These are phyloP conservation scores for Fragaria nilgerrensis DNA, from an alignment of 306 rosid genomes.

Conservation along the genomic window DNA sequence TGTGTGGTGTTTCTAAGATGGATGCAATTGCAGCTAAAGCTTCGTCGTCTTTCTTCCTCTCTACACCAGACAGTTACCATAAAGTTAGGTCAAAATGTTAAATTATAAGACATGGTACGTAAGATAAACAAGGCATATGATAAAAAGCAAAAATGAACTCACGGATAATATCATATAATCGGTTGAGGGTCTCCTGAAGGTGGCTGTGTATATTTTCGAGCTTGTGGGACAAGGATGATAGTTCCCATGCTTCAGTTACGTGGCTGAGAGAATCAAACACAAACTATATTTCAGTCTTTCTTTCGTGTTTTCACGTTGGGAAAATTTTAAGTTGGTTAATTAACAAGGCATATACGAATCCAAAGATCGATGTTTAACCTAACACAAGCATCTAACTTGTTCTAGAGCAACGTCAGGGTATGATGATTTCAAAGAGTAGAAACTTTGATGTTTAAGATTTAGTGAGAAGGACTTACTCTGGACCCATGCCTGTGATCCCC, in stretches of 20 bases:
- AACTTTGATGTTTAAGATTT: background rate
- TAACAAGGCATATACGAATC: too few relatives aligned
- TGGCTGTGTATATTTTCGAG: slow-evolving; percentile 47
- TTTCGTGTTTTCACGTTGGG: background rate
- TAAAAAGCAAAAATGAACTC: background rate
- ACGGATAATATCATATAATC: background rate
- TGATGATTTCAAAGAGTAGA: background rate
- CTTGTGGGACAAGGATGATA: slow-evolving; percentile 63
- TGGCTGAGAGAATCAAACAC: slow-evolving; percentile 34
- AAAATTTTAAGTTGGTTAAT: background rate
- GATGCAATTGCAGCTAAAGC: slow-evolving; percentile 28
- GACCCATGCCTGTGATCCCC: slow-evolving; percentile 42
- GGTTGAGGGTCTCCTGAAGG: slow-evolving; percentile 29
- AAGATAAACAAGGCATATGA: background rate
- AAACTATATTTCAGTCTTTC: background rate
- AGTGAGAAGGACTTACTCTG: slow-evolving; percentile 32
- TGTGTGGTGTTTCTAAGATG: slow-evolving; percentile 41
- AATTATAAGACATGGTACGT: background rate
- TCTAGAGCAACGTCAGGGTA: background rate
- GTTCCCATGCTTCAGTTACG: slow-evolving; percentile 66
- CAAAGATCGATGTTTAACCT: too few relatives aligned
- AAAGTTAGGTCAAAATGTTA: background rate
- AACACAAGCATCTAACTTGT: too few relatives aligned
- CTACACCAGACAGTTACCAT: slow-evolving; percentile 32
- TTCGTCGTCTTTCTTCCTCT: slow-evolving; percentile 41